A percentile compares a stretch with the other conserved stretches of the same genome.
Evolutionary conservation across 1,284 basidiomycete genomes (phyloP).

Genomic region (Fomitopsis pinicola): DNA sequence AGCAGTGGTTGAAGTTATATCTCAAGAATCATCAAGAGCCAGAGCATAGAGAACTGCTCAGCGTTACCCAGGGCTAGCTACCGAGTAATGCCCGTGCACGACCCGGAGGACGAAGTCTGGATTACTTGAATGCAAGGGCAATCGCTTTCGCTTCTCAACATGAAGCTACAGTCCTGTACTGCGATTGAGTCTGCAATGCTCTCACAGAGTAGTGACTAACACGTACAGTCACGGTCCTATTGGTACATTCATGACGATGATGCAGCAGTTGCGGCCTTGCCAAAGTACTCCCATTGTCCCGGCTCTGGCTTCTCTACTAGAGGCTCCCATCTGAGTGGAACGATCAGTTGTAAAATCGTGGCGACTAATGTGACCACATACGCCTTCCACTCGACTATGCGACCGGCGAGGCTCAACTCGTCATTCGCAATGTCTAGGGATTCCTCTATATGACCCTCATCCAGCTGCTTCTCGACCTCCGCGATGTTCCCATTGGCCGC

Average conservation of each 20-base stretch:
- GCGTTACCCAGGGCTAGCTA: too few species aligned
- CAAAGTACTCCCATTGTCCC: slow-evolving; percentile 87
- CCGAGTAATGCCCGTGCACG: too few species aligned
- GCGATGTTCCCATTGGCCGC: slow-evolving; percentile 61
- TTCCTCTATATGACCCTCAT: slow-evolving; percentile 82
- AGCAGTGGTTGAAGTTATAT: too few species aligned
- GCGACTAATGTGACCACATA: slow-evolving; percentile 36
- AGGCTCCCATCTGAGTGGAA: slow-evolving; percentile 73
- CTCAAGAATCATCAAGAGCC: too few species aligned
- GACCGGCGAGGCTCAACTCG: slow-evolving; percentile 74
- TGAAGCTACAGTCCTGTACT: too few species aligned
- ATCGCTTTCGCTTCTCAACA: too few species aligned
- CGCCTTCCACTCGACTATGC: slow-evolving; percentile 97
- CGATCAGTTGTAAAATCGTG: slow-evolving; percentile 8
- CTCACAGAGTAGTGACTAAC: not conserved
- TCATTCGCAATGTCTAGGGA: slow-evolving; percentile 80
- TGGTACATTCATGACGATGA: slow-evolving; percentile 19
- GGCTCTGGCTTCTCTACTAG: slow-evolving; percentile 76
- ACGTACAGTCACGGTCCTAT: not conserved
- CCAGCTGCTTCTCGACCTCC: slow-evolving; percentile 67
- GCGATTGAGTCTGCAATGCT: too few species aligned
- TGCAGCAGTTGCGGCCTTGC: slow-evolving; percentile 45
- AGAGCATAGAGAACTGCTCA: too few species aligned
- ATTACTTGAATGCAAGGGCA: too few species aligned
- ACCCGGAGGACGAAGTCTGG: too few species aligned